Evolutionary conservation across 2,329 filamentous ascomycete genomes (phyloP), one percentile per base, ranked within the genome.

Genomic region (Verticillium longisporum): DNA sequence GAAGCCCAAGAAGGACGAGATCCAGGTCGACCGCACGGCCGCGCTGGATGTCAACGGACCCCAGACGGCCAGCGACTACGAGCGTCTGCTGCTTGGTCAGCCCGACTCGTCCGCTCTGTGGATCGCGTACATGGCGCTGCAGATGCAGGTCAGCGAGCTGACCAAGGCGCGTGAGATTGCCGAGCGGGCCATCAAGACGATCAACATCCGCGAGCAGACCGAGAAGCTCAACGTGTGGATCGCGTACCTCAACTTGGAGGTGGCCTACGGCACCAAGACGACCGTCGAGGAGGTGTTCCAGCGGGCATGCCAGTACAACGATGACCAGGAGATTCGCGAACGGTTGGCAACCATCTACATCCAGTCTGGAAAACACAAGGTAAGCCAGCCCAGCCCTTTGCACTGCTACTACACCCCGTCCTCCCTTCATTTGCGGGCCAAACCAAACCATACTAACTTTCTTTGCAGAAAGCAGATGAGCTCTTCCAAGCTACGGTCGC

Each of bases 51-150:
- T 85, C 56, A 86, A 93, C 67, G 94, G 94, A 0, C 95, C 95
- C 2, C 92, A 96, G 72, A 94, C 91, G 1, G 85, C 91, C 15
- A 91, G 90, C 64, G 96, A 99, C 75, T 99, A 92, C 73, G 96
- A 99, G 77, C 89, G 95, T 67, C 87, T 97, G 31, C 84, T 99
- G 53, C 85, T 99, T 31, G 91, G 92, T 61, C 90, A 96, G 72
- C 92, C 95, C 2, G 92, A 98, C 76, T 94, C 91, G n/a, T 96
- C 94, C 0, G 82, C 89, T 64, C 83, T 98, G 33, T 99, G 95
- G 95, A 91, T 97, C 60, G 86, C 91, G 66, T 99, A 99, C 78
- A 98, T 99, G 92, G 92, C 93, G n/a, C 96, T 96, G 83, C 92
- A 98, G 76, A 88, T 97, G 74, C 89, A 96, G 71, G 85, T 96